phyloP scores from a whole-genome alignment of 129 eudicot genomes.

The Arctium lappa region DNA sequence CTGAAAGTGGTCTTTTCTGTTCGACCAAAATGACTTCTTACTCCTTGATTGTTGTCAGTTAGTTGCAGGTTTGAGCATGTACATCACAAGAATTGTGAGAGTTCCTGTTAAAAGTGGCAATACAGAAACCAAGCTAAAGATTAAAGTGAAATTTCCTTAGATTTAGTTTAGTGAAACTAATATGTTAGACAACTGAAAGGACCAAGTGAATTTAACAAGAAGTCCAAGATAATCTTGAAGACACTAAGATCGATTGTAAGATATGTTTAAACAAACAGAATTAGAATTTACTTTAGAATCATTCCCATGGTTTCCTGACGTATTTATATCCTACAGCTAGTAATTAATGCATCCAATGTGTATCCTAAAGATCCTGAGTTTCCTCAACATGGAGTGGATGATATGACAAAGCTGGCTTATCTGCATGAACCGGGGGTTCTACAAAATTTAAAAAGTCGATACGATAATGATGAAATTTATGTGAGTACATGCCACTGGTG shows the following conservation, averaged over 20 bases:
- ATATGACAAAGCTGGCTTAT: slow-evolving; percentile 90
- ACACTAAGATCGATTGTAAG: not conserved
- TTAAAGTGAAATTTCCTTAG: not conserved
- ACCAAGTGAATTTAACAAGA: not conserved
- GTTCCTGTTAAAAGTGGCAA: not conserved
- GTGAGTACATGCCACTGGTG: slow-evolving; percentile 37
- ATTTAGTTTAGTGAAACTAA: no score
- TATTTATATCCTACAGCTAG: slow-evolving; percentile 36
- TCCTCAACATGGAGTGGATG: slow-evolving; percentile 73
- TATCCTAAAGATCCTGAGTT: slow-evolving; percentile 77
- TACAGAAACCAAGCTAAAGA: not conserved
- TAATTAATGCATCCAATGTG: slow-evolving; percentile 38
- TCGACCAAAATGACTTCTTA: no score
- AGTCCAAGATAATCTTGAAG: not conserved
- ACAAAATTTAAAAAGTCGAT: slow-evolving; percentile 67
- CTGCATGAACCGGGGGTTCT: slow-evolving; percentile 94
- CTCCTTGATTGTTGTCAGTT: no score
- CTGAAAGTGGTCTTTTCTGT: no score
- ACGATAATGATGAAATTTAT: slow-evolving; percentile 62
- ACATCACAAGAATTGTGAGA: not conserved
- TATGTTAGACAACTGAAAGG: not conserved
- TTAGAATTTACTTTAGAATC: not conserved
- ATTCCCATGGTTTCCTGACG: not conserved
- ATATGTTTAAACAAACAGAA: not conserved
- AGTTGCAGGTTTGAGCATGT: not conserved